Percentiles rank a stretch among this genome's conserved stretches.
phyloP scores from a whole-genome alignment of 2,329 filamentous ascomycete genomes.

The Cercospora sp. region DNA sequence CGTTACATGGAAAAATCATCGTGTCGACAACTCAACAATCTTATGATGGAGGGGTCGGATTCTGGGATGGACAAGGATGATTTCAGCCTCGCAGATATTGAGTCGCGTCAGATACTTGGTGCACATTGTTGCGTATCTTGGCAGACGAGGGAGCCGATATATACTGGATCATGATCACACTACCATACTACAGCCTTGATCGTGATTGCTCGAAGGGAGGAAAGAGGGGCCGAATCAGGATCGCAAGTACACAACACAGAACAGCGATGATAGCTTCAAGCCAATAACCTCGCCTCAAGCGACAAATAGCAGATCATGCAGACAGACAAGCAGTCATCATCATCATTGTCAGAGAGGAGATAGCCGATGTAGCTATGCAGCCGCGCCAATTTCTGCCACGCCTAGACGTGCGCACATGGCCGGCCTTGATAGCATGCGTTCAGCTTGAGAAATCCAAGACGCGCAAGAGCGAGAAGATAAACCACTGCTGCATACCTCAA shows the following conservation, averaged over 20 bases:
- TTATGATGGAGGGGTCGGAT: not conserved
- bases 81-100: not conserved
- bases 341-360: conserved; percentile 27
- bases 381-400: conserved; percentile 23
- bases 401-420: conserved; percentile 18
- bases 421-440: conserved; percentile 29
- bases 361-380: conserved; percentile 34
- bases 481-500: conserved; percentile 13
- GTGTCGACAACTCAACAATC: not conserved
- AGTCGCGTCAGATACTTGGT: conserved; percentile 16
- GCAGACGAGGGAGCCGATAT: conserved; percentile 15
- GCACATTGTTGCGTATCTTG: conserved; percentile 30
- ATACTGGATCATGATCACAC: conserved; percentile 18
- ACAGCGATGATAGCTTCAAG: conserved; percentile 30
- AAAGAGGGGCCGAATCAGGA: conserved; percentile 20
- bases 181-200: conserved; percentile 17
- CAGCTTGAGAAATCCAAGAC: conserved; percentile 30
- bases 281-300: conserved; percentile 30
- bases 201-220: conserved; percentile 20
- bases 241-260: conserved; percentile 28
- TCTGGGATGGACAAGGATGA: not conserved
- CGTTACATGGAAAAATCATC: not conserved
- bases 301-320: conserved; percentile 29
- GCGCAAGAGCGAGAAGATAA: conserved; percentile 10
- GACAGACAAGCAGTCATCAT: conserved; percentile 19